Conservation (phyloP, 2,329 filamentous ascomycete species). For the Acrodontium crateriforme region DNA sequence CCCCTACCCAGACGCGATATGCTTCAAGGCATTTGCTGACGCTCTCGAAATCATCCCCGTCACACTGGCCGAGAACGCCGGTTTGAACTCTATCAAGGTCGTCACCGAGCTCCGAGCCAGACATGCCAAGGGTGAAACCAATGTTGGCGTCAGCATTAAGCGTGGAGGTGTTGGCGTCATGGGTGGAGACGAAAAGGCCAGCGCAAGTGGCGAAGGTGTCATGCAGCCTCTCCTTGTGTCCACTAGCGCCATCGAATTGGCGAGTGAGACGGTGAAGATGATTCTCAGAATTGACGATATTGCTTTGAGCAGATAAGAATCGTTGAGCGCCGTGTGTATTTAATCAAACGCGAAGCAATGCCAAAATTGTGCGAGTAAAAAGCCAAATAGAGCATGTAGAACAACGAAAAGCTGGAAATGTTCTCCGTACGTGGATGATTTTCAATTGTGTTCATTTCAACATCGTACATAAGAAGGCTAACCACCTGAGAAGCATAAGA, state of each 20-base stretch:
- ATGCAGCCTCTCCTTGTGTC: constrained; percentile 90
- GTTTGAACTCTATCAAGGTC: constrained; percentile 96
- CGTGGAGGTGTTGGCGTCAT: constrained; percentile 93
- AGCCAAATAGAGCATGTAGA: too few species aligned
- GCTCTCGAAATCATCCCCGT: constrained; percentile 95
- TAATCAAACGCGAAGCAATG: too few species aligned
- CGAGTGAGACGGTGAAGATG: constrained; percentile 98
- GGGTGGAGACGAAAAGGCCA: constrained; percentile 39
- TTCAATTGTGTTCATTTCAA: too few species aligned
- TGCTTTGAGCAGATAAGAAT: constrained; percentile 32
- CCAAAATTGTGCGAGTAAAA: too few species aligned
- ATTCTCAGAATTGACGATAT: constrained; percentile 58
- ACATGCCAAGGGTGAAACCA: constrained; percentile 89
- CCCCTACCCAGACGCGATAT: constrained; percentile 87
- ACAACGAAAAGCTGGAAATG: too few species aligned
- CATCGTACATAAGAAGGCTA: too few species aligned
- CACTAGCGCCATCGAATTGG: constrained; percentile 93
- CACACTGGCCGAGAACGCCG: constrained; percentile 92
- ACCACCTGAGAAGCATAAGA: too few species aligned
- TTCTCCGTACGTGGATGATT: too few species aligned
- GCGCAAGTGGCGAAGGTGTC: constrained; percentile 44
- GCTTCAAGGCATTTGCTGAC: constrained; percentile 98
- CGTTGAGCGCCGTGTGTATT: too few species aligned
- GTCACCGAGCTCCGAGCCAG: constrained; percentile 90
- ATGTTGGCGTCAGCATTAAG: constrained; percentile 96